These are phyloP conservation scores for Starmerella potacharoeniae DNA, from an alignment of 805 yeast species.

Conservation along the genomic window DNA sequence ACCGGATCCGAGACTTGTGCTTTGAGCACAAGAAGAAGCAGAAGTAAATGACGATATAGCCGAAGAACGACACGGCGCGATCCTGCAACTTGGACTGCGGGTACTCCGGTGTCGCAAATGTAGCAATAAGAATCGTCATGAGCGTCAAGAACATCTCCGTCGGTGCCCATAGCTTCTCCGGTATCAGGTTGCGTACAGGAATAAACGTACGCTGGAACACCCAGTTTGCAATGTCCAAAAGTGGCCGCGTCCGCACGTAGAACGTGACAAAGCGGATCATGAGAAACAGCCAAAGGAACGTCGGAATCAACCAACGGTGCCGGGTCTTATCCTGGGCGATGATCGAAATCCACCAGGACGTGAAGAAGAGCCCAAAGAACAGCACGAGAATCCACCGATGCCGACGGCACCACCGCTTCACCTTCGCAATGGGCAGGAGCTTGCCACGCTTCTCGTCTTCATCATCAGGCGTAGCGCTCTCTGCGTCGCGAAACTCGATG, in stretches of 20 bases:
- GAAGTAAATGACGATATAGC: conserved; percentile 38
- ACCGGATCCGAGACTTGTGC: conserved; percentile 37
- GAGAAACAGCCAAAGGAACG: conserved; percentile 40
- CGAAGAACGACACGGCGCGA: conserved; percentile 48
- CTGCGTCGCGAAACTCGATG: conserved; percentile 28
- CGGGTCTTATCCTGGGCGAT: conserved; percentile 40
- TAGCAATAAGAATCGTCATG: conserved; percentile 42
- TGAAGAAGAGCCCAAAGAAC: conserved; percentile 33
- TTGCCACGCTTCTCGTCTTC: conserved; percentile 3
- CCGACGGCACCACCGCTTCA: conserved; percentile 5
- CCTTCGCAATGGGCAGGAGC: conserved; percentile 4
- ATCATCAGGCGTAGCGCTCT: conserved; percentile 10
- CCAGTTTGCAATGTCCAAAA: conserved; percentile 26
- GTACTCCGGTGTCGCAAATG: conserved; percentile 40
- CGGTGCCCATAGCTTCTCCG: conserved; percentile 34
- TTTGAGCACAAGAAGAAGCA: conserved; percentile 38
- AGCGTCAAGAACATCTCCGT: conserved; percentile 38
- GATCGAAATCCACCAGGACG: conserved; percentile 50
- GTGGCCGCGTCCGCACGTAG: conserved; percentile 34
- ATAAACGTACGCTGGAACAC: conserved; percentile 27
- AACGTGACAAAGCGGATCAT: conserved; percentile 43
- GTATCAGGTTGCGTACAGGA: conserved; percentile 28
- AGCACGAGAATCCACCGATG: conserved; percentile 25
- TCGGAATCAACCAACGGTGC: conserved; percentile 47
- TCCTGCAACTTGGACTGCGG: conserved; percentile 39